Percentiles rank a stretch among this genome's conserved stretches.
phyloP scores from a whole-genome alignment of 306 rosid genomes.

The Lupinus albus region DNA sequence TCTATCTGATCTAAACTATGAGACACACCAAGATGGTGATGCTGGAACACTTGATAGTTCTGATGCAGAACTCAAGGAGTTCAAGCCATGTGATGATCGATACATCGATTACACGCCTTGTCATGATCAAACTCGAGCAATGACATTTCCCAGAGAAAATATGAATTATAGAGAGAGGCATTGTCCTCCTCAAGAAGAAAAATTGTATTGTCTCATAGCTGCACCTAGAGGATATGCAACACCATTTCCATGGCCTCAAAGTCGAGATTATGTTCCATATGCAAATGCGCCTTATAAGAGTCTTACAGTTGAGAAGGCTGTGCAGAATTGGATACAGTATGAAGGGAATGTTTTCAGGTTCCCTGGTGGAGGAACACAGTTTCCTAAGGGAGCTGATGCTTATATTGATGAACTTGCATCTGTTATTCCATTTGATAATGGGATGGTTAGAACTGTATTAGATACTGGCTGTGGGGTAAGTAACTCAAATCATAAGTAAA shows the following conservation, averaged over 20 bases:
- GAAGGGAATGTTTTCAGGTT: slow-evolving; percentile 86
- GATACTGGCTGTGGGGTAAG: slow-evolving; percentile 93
- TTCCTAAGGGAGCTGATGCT: slow-evolving; percentile 85
- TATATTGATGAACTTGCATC: slow-evolving; percentile 74
- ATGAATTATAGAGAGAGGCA: slow-evolving; percentile 85
- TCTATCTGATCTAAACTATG: slow-evolving; percentile 66
- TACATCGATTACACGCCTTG: slow-evolving; percentile 80
- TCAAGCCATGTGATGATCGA: slow-evolving; percentile 56
- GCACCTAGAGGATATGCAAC: slow-evolving; percentile 78
- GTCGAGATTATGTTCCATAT: slow-evolving; percentile 80
- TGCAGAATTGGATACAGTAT: slow-evolving; percentile 85
- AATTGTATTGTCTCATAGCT: slow-evolving; percentile 73
- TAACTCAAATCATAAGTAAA: slow-evolving; percentile 41
- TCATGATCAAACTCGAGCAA: slow-evolving; percentile 73
- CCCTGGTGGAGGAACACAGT: slow-evolving; percentile 89
- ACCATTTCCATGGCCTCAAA: slow-evolving; percentile 80
- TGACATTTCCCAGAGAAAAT: slow-evolving; percentile 69
- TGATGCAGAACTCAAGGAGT: slow-evolving; percentile 44
- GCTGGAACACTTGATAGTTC: slow-evolving; percentile 45
- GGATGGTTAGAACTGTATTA: slow-evolving; percentile 72
- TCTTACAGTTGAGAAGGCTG: slow-evolving; percentile 84
- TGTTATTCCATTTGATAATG: slow-evolving; percentile 71
- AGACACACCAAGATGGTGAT: slow-evolving; percentile 65
- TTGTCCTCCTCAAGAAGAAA: slow-evolving; percentile 72
- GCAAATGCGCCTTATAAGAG: slow-evolving; percentile 82